Percentiles rank a stretch among this genome's conserved stretches.
Evolutionary conservation across 2,329 filamentous ascomycete species (phyloP).

Genomic region (Hirsutella thompsonii): DNA sequence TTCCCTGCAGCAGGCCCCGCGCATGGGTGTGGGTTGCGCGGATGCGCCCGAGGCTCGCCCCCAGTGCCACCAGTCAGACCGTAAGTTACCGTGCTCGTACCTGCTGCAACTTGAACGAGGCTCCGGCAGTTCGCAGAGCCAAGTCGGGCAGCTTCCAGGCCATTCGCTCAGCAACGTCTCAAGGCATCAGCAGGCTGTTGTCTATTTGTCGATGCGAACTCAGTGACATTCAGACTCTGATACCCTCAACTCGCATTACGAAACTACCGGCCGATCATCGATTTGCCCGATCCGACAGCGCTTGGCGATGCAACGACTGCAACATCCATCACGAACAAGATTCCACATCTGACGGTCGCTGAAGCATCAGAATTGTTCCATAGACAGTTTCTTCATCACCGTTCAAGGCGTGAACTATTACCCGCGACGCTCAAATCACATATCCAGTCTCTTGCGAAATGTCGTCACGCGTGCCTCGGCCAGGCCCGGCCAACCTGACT

Average conservation of each 20-base stretch:
- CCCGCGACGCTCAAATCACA: too few relatives aligned
- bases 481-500: slow-evolving; percentile 75
- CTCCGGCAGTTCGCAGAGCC: not conserved
- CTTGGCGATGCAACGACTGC: slow-evolving; percentile 2
- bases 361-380: not conserved
- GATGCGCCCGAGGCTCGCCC: not conserved
- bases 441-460: slow-evolving; percentile 10
- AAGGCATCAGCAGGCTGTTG: not conserved
- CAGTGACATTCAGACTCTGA: too few relatives aligned
- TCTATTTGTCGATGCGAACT: not conserved
- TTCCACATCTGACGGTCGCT: slow-evolving; percentile 4
- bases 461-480: slow-evolving; percentile 57
- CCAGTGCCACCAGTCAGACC: too few relatives aligned
- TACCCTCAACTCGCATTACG: too few relatives aligned
- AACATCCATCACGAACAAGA: slow-evolving; percentile 5
- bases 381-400: not conserved
- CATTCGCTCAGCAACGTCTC: not conserved
- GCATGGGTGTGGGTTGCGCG: too few relatives aligned
- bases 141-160: too few relatives aligned
- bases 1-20: too few relatives aligned
- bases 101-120: too few relatives aligned
- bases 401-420: not conserved
- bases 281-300: not conserved
- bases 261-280: not conserved
- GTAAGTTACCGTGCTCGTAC: not conserved